phyloP scores from a whole-genome alignment of 306 rosid genomes.

The Castanea crenata region DNA sequence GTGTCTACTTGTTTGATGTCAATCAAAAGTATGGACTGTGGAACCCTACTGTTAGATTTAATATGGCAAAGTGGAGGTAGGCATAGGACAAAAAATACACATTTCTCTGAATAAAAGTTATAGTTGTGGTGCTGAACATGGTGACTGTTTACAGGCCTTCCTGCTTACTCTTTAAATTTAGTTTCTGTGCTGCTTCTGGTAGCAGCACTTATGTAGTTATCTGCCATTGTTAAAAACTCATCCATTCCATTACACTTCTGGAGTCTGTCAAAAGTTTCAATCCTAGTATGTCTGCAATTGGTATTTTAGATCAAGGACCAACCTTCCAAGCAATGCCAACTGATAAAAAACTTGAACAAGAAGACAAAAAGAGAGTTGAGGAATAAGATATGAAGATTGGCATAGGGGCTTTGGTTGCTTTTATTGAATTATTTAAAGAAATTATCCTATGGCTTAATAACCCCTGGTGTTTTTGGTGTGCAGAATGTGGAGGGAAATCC shows the following conservation, averaged over 20 bases:
- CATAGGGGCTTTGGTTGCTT: neutral
- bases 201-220: neutral
- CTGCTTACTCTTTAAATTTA: neutral
- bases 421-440: neutral
- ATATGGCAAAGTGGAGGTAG: neutral
- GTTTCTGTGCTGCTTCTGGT: neutral
- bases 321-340: neutral
- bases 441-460: neutral
- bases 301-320: neutral
- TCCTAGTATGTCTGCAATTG: neutral
- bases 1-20: neutral
- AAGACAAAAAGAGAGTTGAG: neutral
- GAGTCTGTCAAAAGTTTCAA: neutral
- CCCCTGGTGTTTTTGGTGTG: slow-evolving; percentile 28
- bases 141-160: neutral
- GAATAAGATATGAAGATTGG: neutral
- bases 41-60: neutral
- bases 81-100: neutral
- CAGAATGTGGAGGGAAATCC: slow-evolving; percentile 99
- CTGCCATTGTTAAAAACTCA: neutral
- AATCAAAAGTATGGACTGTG: neutral
- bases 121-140: neutral
- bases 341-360: neutral
- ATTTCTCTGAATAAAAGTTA: neutral
- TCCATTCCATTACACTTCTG: neutral